Conservation (phyloP, 148 eudicot genomes). For the Diospyros kaki region DNA sequence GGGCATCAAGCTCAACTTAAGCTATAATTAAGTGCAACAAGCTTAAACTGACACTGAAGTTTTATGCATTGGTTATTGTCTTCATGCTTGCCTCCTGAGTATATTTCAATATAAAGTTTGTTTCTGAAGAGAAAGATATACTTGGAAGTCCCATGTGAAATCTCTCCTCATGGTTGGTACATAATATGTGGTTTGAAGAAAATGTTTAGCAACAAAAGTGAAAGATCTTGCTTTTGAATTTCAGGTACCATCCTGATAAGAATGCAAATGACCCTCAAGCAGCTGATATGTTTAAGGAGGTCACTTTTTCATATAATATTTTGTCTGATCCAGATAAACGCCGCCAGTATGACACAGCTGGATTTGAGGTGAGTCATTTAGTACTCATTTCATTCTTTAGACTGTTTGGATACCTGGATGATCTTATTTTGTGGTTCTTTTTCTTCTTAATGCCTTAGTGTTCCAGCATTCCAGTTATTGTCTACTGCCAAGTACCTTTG, state of each 20-base stretch:
- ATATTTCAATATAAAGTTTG: too few species aligned
- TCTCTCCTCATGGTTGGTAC: too few species aligned
- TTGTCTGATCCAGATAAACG: conserved; percentile 93
- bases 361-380: conserved; percentile 68
- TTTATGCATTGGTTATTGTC: too few species aligned
- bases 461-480: not conserved
- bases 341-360: conserved; percentile 83
- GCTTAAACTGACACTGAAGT: too few species aligned
- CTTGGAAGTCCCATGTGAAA: too few species aligned
- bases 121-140: too few species aligned
- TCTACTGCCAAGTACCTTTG: not conserved
- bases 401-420: not conserved
- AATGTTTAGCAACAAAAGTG: too few species aligned
- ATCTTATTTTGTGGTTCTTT: not conserved
- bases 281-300: conserved; percentile 91
- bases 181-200: too few species aligned
- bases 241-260: conserved; percentile 96
- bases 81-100: too few species aligned
- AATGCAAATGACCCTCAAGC: conserved; percentile 95
- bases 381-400: not conserved
- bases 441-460: not conserved
- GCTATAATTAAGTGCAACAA: too few species aligned
- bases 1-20: too few species aligned
- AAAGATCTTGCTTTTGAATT: not conserved
- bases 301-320: conserved; percentile 85